phyloP scores from a whole-genome alignment of 2,329 filamentous ascomycete species.

The Fusarium agapanthi region DNA sequence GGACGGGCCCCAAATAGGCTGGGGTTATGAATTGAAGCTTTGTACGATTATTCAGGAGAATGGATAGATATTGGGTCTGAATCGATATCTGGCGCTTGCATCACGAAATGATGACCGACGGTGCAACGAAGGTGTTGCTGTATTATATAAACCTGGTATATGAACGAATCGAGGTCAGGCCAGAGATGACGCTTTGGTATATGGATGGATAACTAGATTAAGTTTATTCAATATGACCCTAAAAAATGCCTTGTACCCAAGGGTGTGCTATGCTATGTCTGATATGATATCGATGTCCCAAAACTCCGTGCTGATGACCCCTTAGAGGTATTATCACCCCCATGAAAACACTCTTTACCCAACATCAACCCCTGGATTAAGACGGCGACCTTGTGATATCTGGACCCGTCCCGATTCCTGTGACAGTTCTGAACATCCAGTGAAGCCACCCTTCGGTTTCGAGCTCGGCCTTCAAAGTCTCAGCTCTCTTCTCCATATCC shows the following conservation, averaged over 20 bases:
- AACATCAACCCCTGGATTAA: slow-evolving; percentile 18
- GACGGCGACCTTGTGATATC: slow-evolving; percentile 55
- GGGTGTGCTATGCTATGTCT: slow-evolving; percentile 11
- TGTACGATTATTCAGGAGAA: slow-evolving; percentile 33
- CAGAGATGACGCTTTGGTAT: slow-evolving; percentile 30
- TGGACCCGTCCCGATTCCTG: slow-evolving; percentile 67
- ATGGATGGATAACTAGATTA: slow-evolving; percentile 21
- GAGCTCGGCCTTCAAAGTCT: slow-evolving; percentile 69
- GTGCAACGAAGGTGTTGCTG: slow-evolving; percentile 27
- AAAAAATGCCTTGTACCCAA: slow-evolving; percentile 3
- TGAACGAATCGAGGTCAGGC: slow-evolving; percentile 35
- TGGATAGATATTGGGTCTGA: slow-evolving; percentile 30
- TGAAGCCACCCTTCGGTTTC: slow-evolving; percentile 71
- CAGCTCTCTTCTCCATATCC: slow-evolving; percentile 72
- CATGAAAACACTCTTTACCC: slow-evolving; percentile 1
- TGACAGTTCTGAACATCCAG: slow-evolving; percentile 70
- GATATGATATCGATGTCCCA: slow-evolving; percentile 8
- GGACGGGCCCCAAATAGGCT: not conserved
- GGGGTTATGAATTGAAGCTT: not conserved
- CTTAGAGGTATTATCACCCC: not conserved
- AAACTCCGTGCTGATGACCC: slow-evolving; percentile 28
- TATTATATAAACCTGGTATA: slow-evolving; percentile 42
- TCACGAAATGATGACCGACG: slow-evolving; percentile 23
- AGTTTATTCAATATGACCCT: slow-evolving; percentile 14
- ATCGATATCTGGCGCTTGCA: slow-evolving; percentile 27